Evolutionary conservation across 345 rosid genomes (phyloP).

Genomic region (Ricinus communis): DNA sequence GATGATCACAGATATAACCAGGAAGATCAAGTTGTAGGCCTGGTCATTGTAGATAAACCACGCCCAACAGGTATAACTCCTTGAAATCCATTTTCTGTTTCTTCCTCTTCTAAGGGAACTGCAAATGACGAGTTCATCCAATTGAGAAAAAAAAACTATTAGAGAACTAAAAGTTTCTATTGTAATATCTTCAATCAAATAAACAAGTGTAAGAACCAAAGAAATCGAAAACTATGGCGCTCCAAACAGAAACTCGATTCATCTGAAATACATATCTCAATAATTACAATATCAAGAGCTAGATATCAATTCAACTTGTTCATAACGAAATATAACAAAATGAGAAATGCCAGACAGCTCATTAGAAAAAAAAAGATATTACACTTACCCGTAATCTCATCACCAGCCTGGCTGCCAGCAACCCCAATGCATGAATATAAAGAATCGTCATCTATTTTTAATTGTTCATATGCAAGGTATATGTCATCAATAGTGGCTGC

Average conservation of each 20-base stretch:
- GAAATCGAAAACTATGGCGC: background rate
- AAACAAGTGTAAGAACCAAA: background rate
- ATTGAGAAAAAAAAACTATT: background rate
- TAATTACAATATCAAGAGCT: background rate
- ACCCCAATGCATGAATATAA: constrained; percentile 90
- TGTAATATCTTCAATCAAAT: background rate
- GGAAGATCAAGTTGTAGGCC: constrained; percentile 70
- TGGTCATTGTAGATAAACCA: constrained; percentile 84
- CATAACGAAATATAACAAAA: background rate
- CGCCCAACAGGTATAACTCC: constrained; percentile 78
- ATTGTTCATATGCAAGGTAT: constrained; percentile 79
- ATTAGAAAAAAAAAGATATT: no score
- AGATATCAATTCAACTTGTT: background rate
- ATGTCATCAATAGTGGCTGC: constrained; percentile 86
- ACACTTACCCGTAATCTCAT: constrained; percentile 40
- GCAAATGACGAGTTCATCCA: constrained; percentile 20
- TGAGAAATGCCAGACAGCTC: background rate
- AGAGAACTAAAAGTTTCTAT: background rate
- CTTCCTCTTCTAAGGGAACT: constrained; percentile 60
- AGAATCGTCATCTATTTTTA: constrained; percentile 78
- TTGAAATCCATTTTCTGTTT: constrained; percentile 51
- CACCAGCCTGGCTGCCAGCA: constrained; percentile 90
- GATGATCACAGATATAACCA: background rate
- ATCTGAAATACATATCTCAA: background rate
- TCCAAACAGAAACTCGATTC: background rate